Evolutionary conservation across 2,329 filamentous ascomycete species (phyloP).

Genomic region (Alternaria viburni): DNA sequence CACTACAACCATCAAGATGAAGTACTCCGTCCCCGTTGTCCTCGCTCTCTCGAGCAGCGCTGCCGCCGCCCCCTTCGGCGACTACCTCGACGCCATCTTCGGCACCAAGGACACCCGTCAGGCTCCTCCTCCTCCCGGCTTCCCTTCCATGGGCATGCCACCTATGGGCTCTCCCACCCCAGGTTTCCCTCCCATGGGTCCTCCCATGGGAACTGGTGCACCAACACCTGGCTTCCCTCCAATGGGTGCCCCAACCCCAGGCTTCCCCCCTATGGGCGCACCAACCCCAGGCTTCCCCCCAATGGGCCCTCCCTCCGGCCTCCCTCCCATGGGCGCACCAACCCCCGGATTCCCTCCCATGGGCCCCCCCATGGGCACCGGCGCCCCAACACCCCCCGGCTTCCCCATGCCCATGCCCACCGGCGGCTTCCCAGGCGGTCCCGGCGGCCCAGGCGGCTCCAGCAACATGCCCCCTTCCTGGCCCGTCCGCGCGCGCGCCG

Average conservation of each 20-base stretch:
- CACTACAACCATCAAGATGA: slow-evolving; percentile 18
- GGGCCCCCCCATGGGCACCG: not conserved
- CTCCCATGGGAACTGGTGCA: not conserved
- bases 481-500: not conserved
- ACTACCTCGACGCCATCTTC: slow-evolving; percentile 20
- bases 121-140: not conserved
- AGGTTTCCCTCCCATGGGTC: not conserved
- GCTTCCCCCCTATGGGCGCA: not conserved
- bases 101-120: slow-evolving; percentile 14
- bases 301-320: not conserved
- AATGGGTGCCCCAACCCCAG: not conserved
- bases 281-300: not conserved
- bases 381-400: not conserved
- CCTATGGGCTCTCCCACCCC: not conserved
- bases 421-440: not conserved
- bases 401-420: slow-evolving; percentile 10
- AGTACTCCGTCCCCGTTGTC: slow-evolving; percentile 25
- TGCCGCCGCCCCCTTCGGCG: slow-evolving; percentile 21
- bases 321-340: not conserved
- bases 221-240: slow-evolving; percentile 6
- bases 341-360: slow-evolving; percentile 1
- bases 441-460: not conserved
- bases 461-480: not conserved
- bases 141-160: not conserved
- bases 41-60: slow-evolving; percentile 31